These are phyloP conservation scores for Penicillium sp. DNA, from an alignment of 2,329 filamentous ascomycete genomes.

Conservation along the genomic window DNA sequence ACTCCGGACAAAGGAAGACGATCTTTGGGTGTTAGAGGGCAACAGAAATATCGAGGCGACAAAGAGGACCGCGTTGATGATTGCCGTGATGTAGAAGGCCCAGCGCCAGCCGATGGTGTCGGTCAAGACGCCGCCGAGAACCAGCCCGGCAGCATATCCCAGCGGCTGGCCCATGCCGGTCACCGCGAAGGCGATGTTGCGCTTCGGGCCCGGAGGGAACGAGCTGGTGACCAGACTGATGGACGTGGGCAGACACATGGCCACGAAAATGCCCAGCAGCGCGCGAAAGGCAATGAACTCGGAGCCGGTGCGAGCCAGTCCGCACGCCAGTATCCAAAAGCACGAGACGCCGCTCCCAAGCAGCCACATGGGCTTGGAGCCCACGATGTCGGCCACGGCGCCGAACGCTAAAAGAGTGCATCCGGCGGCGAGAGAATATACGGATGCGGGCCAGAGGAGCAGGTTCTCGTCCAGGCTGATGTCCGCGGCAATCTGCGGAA, in stretches of 20 bases:
- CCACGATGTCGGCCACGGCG: conserved; percentile 48
- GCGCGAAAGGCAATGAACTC: conserved; percentile 45
- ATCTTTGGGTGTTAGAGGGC: not conserved
- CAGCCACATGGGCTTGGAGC: conserved; percentile 43
- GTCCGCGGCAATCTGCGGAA: conserved; percentile 12
- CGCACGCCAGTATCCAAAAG: conserved; percentile 39
- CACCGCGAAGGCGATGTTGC: conserved; percentile 49
- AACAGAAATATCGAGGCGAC: not conserved
- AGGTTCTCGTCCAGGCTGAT: conserved; percentile 19
- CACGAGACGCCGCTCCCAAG: conserved; percentile 40
- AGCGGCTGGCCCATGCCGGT: conserved; percentile 48
- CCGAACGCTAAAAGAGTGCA: conserved; percentile 47
- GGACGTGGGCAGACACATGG: conserved; percentile 44
- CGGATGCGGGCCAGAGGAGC: conserved; percentile 22
- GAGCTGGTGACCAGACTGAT: conserved; percentile 46
- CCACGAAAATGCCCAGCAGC: conserved; percentile 41
- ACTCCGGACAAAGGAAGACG: not conserved
- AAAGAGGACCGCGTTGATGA: conserved; percentile 1
- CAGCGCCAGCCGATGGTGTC: conserved; percentile 46
- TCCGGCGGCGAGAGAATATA: conserved; percentile 39
- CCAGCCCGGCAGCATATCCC: conserved; percentile 48
- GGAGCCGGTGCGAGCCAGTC: conserved; percentile 29
- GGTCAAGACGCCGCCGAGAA: conserved; percentile 47
- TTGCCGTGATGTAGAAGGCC: conserved; percentile 32
- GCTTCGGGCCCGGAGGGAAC: conserved; percentile 39